Evolutionary conservation across 2,329 filamentous ascomycete species (phyloP), one percentile per base, ranked within the genome.

Genomic region (Fusarium mundagurra): DNA sequence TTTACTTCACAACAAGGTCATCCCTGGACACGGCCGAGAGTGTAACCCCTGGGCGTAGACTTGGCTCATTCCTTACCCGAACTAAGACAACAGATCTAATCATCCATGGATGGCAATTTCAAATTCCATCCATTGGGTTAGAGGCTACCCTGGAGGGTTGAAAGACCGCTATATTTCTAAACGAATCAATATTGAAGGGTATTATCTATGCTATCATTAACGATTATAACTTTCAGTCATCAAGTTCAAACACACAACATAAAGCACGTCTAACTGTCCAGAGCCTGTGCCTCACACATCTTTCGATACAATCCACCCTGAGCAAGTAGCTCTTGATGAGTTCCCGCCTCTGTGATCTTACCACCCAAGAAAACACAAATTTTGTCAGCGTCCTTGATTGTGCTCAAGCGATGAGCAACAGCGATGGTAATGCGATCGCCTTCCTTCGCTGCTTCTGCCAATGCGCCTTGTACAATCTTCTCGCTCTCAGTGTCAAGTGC

Each of bases 371-470:
- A 90, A 0, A 92, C 89, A 71, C 89, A 90, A 31, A 92, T 92
- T 9, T 85, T 80, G 77, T 92, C 88, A 0, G 88, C 88, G 62
- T 91, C 86, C 83, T 98, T 97, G 83, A 98, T 97, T 0, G 95
- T 98, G 10, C 93, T 96, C 9, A 98, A 87, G 47, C 96, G 91
- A 83, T 98, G 95, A 3, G 95, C 96, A 77, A 98, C 98, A 92
- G 77, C 77, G 48, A 78, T 67, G 9, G 77, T 78, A 44, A 77
- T 78, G 20, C 77, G 76, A 47, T 78, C 92, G 39, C 94, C 94
- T 72, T 90, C 88, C 47, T 98, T 91, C 31, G 98, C 88, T 44
- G 90, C 91, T 76, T 90, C 91, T 6, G 90, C 90, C 10, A 98
- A 87, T 5, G 95, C 96, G 74, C 92, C 90, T 81, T 98, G 98